Evolutionary conservation across 192 early-diverging fungal species (phyloP), one percentile per base, ranked within the genome.

Genomic region (Martensiomyces pterosporus): DNA sequence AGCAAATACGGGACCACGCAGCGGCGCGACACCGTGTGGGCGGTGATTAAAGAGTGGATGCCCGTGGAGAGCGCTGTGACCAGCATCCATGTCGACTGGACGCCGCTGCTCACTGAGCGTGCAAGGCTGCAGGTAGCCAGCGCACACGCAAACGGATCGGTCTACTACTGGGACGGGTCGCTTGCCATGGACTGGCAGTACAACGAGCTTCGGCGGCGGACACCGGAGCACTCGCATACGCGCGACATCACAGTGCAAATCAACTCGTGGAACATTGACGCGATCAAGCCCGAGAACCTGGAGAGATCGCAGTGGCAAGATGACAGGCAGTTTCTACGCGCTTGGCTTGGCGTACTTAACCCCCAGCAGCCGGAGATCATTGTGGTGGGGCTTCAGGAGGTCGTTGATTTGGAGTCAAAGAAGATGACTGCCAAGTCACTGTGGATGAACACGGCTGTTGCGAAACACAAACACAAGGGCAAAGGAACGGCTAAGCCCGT

Each of bases 301-400:
- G 85, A 90, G 12, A 60, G n/a, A n/a, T n/a, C n/a, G n/a, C n/a
- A 46, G 34, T 37, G 42, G 19, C 49, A 41, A 25, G 71, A 73
- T 21, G 79, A 44, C 41, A 54, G 49, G 32, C 46, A 45, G n/a
- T 71, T 56, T 22, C 36, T 67, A 43, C 29, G 17, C 19, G 32
- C 47, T 16, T 73, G 79, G 70, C 57, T 72, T 18, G 50, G 47
- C 10, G 54, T 53, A 33, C 39, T 58, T n/a, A 61, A 69, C 24
- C 65, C 72, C 24, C 81, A 82, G 24, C 52, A 70, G 15, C 92
- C 94, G 0, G 85, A 97, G 40, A 45, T 98, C 2, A 80, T 84
- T 26, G 85, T 87, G 0, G 83, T 99, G 55, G 95, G 93, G 18
- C 84, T 97, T 49, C 94, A 99, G 58, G 97, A 99, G 67, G 85